Evolutionary conservation across 129 eudicot species (phyloP), one percentile per base, ranked within the genome.

Genomic region (Tagetes patula): DNA sequence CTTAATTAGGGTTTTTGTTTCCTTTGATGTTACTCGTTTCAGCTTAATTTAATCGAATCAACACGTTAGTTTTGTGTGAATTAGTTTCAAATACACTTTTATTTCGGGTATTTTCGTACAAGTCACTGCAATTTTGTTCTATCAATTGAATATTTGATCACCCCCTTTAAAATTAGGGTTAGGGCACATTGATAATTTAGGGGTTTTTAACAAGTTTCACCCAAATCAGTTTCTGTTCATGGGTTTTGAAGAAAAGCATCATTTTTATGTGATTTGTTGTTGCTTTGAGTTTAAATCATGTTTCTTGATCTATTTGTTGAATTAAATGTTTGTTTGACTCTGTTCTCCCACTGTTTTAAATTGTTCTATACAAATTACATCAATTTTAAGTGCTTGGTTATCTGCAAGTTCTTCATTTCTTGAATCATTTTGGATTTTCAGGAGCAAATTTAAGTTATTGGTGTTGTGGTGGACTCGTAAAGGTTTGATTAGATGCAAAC

Each of bases 401-500:
- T 48, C 70, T 74, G 39, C 72, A 56, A 76, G 2, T 39, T 77
- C 27, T 13, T 52, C n/a, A 68, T 14, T 76, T 41, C 38, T 47
- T 50, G 48, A 50, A 33, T 52, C 33, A 45, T 63, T 49, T 62
- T 70, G n/a, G 20, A 53, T 60, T 8, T 69, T 50, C 31, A 77
- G 82, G 77, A 8, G 39, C n/a, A 66, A 33, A 13, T 20, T 34
- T 7, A 38, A 12, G 66, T 60, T 60, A 13, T 37, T n/a, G 34
- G 71, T 43, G 50, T 50, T 76, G 32, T 42, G 6, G 63, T 53
- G n/a, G 75, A 34, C 39, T 47, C 20, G 49, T 38, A 5, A 2
- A 11, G 62, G 5, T 37, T 20, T 9, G 14, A 39, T 70, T 63
- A 82, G 83, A 90, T 89, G 94, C 91, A 84, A 78, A 75, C 87